Evolutionary conservation across 2,329 filamentous ascomycete species (phyloP), one percentile per base, ranked within the genome.

Genomic region (Dendrostoma leiphaemia): DNA sequence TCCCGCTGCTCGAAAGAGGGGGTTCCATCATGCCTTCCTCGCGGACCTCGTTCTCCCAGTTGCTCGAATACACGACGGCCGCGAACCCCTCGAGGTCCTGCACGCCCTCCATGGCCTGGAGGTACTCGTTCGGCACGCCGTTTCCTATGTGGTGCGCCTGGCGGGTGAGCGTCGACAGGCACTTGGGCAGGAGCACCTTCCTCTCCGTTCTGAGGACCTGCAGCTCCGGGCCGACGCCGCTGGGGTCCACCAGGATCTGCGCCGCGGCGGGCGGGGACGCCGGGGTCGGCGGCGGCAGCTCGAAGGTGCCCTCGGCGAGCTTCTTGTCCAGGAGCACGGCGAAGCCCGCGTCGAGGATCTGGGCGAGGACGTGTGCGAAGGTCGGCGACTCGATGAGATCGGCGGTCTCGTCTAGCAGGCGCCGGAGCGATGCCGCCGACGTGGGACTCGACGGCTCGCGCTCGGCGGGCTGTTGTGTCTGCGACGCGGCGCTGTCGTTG

Each of bases 371-470:
- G 64, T 91, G 88, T 0, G 86, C 83, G 71, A 97, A 97, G 32
- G 90, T 83, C 0, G 94, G 94, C 1, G 94, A 97, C 67, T 99
- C 94, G 66, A 97, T 87, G 23, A 99, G 82, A 68, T 99, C 94
- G 35, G 93, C 90, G 2, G 94, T 97, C 75, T 99, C 94, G 68
- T 99, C 93, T 1, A 99, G 82, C 19, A 99, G 82, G 54, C 89
- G 87, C 53, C 93, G 85, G 53, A 99, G 82, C 1, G 85, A 82
- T 6, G 73, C 69, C 10, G 78, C 68, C n/a, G 80, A 77, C n/a
- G 73, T 63, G 2, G 74, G 64, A 3, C 69, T 64, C 7, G 70
- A 65, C 3, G 69, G 56, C 4, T 52, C 38, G 24, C 45, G 17
- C 51, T 28, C 38, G 17, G 12, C 17, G 19, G n/a, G 10, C n/a